phyloP scores from a whole-genome alignment of 2,329 filamentous ascomycete species.

The Sporothrix pallida region DNA sequence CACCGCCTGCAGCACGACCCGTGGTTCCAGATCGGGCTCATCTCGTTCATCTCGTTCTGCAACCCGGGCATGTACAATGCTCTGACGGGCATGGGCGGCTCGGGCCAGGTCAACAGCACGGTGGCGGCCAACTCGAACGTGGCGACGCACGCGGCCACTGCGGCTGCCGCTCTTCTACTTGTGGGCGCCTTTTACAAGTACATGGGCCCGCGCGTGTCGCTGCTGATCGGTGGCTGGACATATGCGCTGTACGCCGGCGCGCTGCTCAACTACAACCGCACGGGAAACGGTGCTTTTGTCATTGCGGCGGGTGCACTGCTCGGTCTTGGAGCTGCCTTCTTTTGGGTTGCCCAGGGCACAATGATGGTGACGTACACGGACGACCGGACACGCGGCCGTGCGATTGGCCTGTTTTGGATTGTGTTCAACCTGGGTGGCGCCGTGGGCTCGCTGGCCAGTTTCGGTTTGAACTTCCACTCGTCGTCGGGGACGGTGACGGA shows the following conservation, averaged over 20 bases:
- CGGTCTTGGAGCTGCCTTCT: slow-evolving; percentile 76
- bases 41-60: slow-evolving; percentile 36
- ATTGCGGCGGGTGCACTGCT: slow-evolving; percentile 77
- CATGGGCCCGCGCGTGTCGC: slow-evolving; percentile 70
- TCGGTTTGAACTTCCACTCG: slow-evolving; percentile 63
- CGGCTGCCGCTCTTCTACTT: slow-evolving; percentile 41
- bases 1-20: slow-evolving; percentile 32
- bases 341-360: slow-evolving; percentile 82
- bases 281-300: slow-evolving; percentile 69
- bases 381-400: slow-evolving; percentile 81
- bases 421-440: slow-evolving; percentile 93
- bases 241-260: slow-evolving; percentile 76
- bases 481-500: slow-evolving; percentile 34
- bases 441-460: slow-evolving; percentile 77
- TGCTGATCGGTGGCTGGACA: slow-evolving; percentile 75
- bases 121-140: slow-evolving; percentile 62
- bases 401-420: slow-evolving; percentile 91
- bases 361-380: slow-evolving; percentile 90
- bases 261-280: slow-evolving; percentile 74
- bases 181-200: slow-evolving; percentile 73
- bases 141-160: slow-evolving; percentile 60
- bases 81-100: slow-evolving; percentile 40
- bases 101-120: slow-evolving; percentile 61
- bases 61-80: slow-evolving; percentile 41
- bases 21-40: slow-evolving; percentile 35